These are phyloP conservation scores for Russula sp. DNA, from an alignment of 768 basidiomycete species.

Conservation along the genomic window DNA sequence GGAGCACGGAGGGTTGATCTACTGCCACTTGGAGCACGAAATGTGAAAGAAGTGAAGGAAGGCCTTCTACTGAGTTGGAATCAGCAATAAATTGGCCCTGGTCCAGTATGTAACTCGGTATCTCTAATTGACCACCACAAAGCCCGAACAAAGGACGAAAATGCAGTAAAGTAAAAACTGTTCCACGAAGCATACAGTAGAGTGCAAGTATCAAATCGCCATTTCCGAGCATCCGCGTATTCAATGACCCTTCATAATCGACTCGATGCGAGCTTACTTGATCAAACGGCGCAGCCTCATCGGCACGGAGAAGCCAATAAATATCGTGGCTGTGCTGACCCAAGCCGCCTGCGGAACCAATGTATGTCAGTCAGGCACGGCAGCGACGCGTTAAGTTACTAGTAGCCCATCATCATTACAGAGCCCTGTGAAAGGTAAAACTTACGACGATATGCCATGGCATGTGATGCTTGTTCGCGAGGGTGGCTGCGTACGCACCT, in stretches of 20 bases:
- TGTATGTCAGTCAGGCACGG: neutral
- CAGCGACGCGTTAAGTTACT: neutral
- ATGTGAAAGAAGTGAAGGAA: too few relatives aligned
- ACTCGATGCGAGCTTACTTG: slow-evolving; percentile 69
- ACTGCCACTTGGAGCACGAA: too few relatives aligned
- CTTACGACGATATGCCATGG: slow-evolving; percentile 43
- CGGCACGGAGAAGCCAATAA: slow-evolving; percentile 59
- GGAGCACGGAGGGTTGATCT: too few relatives aligned
- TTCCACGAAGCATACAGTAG: too few relatives aligned
- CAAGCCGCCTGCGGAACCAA: slow-evolving; percentile 47
- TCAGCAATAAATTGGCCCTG: too few relatives aligned
- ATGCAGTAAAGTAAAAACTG: too few relatives aligned
- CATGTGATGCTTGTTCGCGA: slow-evolving; percentile 55
- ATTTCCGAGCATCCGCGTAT: too few relatives aligned
- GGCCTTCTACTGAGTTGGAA: too few relatives aligned
- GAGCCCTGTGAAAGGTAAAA: slow-evolving; percentile 26
- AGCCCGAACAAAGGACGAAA: too few relatives aligned
- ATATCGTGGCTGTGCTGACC: slow-evolving; percentile 46
- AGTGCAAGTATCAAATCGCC: neutral
- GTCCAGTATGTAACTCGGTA: too few relatives aligned
- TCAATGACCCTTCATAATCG: slow-evolving; percentile 72
- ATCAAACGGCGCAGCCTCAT: slow-evolving; percentile 53
- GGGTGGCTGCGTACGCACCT: slow-evolving; percentile 44
- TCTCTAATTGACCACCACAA: too few relatives aligned
- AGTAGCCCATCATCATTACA: neutral